Conservation (phyloP, 345 rosid species). For the Limnanthes douglasii region DNA sequence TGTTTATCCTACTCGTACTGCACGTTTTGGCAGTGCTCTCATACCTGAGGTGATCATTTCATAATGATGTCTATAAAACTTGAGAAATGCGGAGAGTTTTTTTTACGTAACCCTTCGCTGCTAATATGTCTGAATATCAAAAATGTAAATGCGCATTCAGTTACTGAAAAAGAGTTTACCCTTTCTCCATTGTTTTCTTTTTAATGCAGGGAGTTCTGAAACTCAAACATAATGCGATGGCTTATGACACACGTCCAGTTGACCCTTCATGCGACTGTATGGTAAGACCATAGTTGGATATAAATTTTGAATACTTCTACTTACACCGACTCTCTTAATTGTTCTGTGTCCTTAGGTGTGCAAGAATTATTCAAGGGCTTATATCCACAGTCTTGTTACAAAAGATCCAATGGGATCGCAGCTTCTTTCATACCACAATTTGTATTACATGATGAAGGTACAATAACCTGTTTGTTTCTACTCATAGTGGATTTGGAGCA, state of each 20-base stretch:
- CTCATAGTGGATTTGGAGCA: not conserved
- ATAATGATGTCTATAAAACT: too few species aligned
- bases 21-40: conserved; percentile 74
- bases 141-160: not conserved
- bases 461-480: not conserved
- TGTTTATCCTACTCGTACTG: conserved; percentile 79
- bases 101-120: too few species aligned
- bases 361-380: conserved; percentile 61
- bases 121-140: too few species aligned
- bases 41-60: conserved; percentile 47
- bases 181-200: not conserved
- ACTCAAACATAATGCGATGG: conserved; percentile 57
- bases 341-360: conserved; percentile 33
- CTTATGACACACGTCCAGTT: conserved; percentile 43
- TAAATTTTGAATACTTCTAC: not conserved
- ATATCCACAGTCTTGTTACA: conserved; percentile 56
- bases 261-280: conserved; percentile 61
- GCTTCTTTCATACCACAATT: conserved; percentile 66
- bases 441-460: conserved; percentile 61
- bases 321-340: not conserved
- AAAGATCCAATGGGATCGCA: conserved; percentile 83
- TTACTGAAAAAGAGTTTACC: not conserved
- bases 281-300: conserved; percentile 21
- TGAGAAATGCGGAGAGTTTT: too few species aligned
- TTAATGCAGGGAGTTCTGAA: conserved; percentile 50